Conservation (phyloP, 140 eudicot genomes). For the Cichorium intybus region DNA sequence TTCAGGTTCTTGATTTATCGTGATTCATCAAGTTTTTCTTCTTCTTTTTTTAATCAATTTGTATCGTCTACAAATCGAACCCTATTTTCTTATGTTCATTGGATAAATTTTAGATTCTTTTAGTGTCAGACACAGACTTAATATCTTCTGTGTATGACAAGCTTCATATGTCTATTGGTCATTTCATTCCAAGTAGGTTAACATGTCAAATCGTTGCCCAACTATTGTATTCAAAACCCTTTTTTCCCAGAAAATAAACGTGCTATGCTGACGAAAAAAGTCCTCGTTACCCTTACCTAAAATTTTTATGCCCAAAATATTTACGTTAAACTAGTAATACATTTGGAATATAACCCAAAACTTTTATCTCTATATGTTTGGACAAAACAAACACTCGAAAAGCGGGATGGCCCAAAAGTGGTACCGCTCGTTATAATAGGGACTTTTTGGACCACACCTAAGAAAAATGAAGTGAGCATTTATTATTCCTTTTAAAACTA, state of each 20-base stretch:
- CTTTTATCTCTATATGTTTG: conserved; percentile 6
- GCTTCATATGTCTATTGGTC: neutral
- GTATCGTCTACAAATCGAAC: neutral
- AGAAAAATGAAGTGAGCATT: neutral
- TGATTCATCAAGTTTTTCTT: neutral
- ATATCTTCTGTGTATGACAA: neutral
- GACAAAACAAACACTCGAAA: conserved; percentile 7
- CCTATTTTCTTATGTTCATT: neutral
- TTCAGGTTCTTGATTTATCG: neutral
- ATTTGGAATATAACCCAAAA: neutral
- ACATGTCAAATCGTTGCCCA: neutral
- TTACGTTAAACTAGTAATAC: neutral
- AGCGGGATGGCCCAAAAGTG: conserved; percentile 3
- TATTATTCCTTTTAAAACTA: neutral
- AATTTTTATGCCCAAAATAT: neutral
- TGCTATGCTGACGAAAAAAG: neutral
- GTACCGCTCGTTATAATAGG: conserved; percentile 7
- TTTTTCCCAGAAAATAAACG: neutral
- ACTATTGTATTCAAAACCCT: neutral
- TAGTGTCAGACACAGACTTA: neutral
- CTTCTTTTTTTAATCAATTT: neutral
- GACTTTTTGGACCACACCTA: conserved; percentile 20
- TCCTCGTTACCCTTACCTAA: neutral
- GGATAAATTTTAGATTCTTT: neutral
- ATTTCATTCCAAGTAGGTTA: neutral